phyloP scores from a whole-genome alignment of 2,329 filamentous ascomycete species.

The Botrytis elliptica region DNA sequence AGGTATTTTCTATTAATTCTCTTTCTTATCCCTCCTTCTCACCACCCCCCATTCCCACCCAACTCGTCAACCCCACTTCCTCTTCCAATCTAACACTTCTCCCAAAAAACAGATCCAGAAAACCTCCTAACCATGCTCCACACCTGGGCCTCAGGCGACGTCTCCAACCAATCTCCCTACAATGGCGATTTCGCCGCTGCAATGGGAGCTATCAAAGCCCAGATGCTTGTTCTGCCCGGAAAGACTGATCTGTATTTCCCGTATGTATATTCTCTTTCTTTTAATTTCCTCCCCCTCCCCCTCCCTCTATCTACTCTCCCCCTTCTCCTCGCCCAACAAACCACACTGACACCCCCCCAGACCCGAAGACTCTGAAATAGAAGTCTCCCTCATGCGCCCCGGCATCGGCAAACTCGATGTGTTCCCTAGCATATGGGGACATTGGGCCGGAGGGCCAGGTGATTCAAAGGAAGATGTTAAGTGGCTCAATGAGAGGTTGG shows the following conservation, averaged over 20 bases:
- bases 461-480: conserved; percentile 68
- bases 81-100: neutral
- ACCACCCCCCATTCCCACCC: neutral
- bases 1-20: conserved; percentile 40
- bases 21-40: neutral
- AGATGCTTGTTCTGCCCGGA: conserved; percentile 66
- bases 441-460: conserved; percentile 68
- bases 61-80: neutral
- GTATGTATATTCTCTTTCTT: conserved; percentile 42
- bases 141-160: conserved; percentile 76
- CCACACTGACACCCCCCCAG: conserved; percentile 39
- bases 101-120: conserved; percentile 57
- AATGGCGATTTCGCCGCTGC: conserved; percentile 64
- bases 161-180: conserved; percentile 66
- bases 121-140: conserved; percentile 73
- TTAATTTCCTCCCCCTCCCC: neutral
- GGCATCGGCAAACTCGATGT: conserved; percentile 55
- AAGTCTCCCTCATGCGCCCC: conserved; percentile 62
- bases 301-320: neutral
- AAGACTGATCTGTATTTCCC: conserved; percentile 81
- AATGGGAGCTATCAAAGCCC: conserved; percentile 69
- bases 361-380: conserved; percentile 74
- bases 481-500: conserved; percentile 61
- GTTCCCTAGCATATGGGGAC: conserved; percentile 65
- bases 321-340: too few species aligned